Evolutionary conservation across 495 filamentous ascomycete species (phyloP), one percentile per base, ranked within the genome.

Genomic region (Aspergillus cavernicola): DNA sequence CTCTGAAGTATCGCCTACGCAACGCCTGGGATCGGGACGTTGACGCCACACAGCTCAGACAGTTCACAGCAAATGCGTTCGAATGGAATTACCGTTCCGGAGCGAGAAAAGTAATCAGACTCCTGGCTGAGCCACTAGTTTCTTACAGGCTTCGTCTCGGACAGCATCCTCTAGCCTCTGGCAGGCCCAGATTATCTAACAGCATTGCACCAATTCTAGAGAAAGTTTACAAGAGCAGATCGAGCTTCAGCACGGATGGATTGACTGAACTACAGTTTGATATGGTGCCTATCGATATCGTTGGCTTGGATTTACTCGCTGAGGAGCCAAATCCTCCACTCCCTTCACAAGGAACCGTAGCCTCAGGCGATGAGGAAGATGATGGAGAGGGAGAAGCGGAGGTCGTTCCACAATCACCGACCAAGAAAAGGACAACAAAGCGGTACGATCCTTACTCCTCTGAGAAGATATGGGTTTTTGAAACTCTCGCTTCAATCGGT

Each of bases 21-120:
- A 73, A 86, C 16, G 74, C 73, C 3, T 90, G 86, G 82, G 81
- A 87, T 50, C 68, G 66, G 18, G 68, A 79, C 0, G 77, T 95
- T 29, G 84, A 97, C 54, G 72, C 88, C 15, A 47, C 71, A 13
- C 84, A 81, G 0, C 70, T 98, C 19, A 75, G 93, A 18, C 70
- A 70, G 18, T 96, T 93, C 64, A 80, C 86, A 9, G 75, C 80
- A 0, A 83, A 92, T 40, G 81, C 86, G 0, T 97, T 98, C 51
- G 88, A 92, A 46, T 98, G 93, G 93, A 81, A 73, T 3, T 85
- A 84, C 58, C 78, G 80, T 26, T 78, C 75, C 35, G 95, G 92
- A 0, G 91, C 92, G 3, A 81, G 85, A 52, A 95, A 96, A 58
- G 86, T 95, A 47, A 87, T 96, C 38, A 80, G 84, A 23, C 85